phyloP scores from a whole-genome alignment of 1,284 basidiomycete genomes.

The Ceratobasidium papillatum region DNA sequence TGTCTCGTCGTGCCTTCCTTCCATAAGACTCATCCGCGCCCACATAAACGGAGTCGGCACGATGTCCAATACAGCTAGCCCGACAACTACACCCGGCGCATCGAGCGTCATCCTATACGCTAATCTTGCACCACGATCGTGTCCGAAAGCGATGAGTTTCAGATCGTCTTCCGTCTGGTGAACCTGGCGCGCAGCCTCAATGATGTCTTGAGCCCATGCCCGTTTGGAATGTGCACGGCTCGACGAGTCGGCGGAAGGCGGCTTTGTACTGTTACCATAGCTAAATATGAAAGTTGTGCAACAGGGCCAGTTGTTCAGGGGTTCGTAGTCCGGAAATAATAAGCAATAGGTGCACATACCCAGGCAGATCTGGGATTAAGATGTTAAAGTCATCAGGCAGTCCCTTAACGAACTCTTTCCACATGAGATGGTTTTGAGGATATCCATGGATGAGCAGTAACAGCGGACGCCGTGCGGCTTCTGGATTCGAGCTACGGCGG shows the following conservation, averaged over 20 bases:
- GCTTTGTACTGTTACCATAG: slow-evolving; percentile 48
- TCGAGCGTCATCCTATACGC: slow-evolving; percentile 49
- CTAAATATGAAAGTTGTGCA: slow-evolving; percentile 29
- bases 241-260: slow-evolving; percentile 45
- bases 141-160: slow-evolving; percentile 47
- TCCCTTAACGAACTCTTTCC: slow-evolving; percentile 46
- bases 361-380: slow-evolving; percentile 49
- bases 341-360: slow-evolving; percentile 44
- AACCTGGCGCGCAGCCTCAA: slow-evolving; percentile 46
- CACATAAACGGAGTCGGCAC: slow-evolving; percentile 48
- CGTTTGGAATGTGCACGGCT: slow-evolving; percentile 48
- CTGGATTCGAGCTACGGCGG: slow-evolving; percentile 2
- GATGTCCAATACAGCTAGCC: slow-evolving; percentile 48
- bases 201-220: slow-evolving; percentile 47
- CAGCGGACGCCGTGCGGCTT: slow-evolving; percentile 42
- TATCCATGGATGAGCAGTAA: slow-evolving; percentile 50
- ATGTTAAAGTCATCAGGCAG: slow-evolving; percentile 46
- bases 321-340: not conserved
- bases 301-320: not conserved
- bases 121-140: slow-evolving; percentile 50
- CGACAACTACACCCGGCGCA: slow-evolving; percentile 45
- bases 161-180: slow-evolving; percentile 16
- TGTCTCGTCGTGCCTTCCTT: slow-evolving; percentile 46
- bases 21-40: slow-evolving; percentile 46
- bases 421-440: slow-evolving; percentile 49